A percentile compares a stretch with the other conserved stretches of the same genome.
phyloP scores from a whole-genome alignment of 257 asterid genomes.

The Solanum corneliomulleri region DNA sequence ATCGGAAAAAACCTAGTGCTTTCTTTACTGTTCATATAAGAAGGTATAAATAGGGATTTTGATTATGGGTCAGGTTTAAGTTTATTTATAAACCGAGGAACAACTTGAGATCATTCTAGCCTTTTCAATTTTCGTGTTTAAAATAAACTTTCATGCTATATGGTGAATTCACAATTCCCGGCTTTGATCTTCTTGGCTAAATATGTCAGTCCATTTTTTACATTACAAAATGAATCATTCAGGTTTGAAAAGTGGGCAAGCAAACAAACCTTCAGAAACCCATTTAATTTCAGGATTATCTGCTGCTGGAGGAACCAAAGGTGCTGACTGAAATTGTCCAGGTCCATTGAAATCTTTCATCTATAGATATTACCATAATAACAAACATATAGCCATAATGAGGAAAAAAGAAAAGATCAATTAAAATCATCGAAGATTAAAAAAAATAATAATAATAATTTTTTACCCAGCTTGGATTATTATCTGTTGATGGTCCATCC shows the following conservation, averaged over 20 bases:
- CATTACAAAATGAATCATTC: not conserved
- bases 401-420: not conserved
- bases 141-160: not conserved
- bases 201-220: not conserved
- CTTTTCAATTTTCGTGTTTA: too few relatives aligned
- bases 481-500: slow-evolving; percentile 70
- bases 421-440: not conserved
- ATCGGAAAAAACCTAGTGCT: too few relatives aligned
- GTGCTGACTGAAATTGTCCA: slow-evolving; percentile 45
- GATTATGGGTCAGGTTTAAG: not conserved
- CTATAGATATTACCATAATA: slow-evolving; percentile 19
- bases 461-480: slow-evolving; percentile 69
- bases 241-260: not conserved
- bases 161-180: not conserved
- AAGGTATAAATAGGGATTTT: too few relatives aligned
- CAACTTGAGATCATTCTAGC: not conserved
- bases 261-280: slow-evolving; percentile 65
- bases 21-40: too few relatives aligned
- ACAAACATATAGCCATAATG: not conserved
- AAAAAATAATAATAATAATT: not conserved
- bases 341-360: slow-evolving; percentile 59
- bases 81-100: not conserved
- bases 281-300: slow-evolving; percentile 62
- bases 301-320: slow-evolving; percentile 33
- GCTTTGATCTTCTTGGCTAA: not conserved